Evolutionary conservation across 2,329 filamentous ascomycete genomes (phyloP).

Genomic region (Mycocentrospora acerina): DNA sequence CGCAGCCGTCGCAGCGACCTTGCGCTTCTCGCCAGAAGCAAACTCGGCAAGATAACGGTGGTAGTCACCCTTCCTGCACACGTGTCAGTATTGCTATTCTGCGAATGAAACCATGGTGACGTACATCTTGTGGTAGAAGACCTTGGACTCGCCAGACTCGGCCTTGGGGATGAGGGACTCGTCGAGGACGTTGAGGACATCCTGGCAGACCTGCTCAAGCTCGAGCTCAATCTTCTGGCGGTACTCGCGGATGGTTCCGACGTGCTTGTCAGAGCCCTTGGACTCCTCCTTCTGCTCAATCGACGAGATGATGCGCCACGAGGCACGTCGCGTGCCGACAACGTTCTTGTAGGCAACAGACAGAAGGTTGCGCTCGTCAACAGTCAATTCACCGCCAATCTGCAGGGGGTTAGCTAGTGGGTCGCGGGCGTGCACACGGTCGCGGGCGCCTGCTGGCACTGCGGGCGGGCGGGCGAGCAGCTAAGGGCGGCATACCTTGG

Average conservation of each 20-base stretch:
- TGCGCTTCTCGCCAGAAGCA: conserved; percentile 88
- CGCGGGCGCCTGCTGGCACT: conserved; percentile 21
- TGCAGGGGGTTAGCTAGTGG: conserved; percentile 37
- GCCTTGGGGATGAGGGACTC: conserved; percentile 93
- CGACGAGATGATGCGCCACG: conserved; percentile 98
- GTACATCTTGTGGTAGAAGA: conserved; percentile 99
- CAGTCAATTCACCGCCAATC: conserved; percentile 67
- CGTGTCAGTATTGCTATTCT: conserved; percentile 16
- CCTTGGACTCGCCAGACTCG: conserved; percentile 96
- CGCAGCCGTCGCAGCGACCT: conserved; percentile 80
- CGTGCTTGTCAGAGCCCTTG: conserved; percentile 95
- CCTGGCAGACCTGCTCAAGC: conserved; percentile 97
- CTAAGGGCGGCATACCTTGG: conserved; percentile 64
- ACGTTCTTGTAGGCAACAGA: conserved; percentile 99
- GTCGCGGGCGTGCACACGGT: conserved; percentile 9
- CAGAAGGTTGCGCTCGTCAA: conserved; percentile 83
- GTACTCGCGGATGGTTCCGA: conserved; percentile 91
- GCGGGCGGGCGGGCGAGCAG: conserved; percentile 22
- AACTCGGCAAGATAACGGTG: conserved; percentile 95
- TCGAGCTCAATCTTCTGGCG: conserved; percentile 97
- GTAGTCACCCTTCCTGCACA: conserved; percentile 88
- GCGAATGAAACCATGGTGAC: conserved; percentile 40
- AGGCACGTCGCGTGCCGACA: conserved; percentile 94
- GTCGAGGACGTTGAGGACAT: conserved; percentile 93
- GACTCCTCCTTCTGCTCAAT: conserved; percentile 99